Conservation (phyloP, 192 early-diverging fungal genomes). For the Phycomyces blakesleeanus region DNA sequence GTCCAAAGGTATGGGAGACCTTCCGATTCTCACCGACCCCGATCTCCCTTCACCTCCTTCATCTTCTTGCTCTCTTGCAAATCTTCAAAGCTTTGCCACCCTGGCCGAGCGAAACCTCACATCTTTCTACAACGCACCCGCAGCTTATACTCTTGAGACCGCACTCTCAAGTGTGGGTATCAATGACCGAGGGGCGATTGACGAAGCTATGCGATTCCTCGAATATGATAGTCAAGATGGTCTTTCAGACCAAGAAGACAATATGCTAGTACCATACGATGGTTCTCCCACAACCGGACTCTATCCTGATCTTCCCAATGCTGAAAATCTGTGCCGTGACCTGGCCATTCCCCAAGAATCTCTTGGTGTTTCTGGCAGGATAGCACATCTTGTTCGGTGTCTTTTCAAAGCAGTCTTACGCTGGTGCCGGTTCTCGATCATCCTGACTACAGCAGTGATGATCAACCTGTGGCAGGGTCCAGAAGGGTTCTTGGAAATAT, state of each 20-base stretch:
- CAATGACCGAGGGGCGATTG: neutral
- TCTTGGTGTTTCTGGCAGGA: constrained; percentile 1
- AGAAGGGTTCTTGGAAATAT: constrained; percentile 30
- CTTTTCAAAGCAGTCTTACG: constrained; percentile 39
- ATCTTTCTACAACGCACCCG: constrained; percentile 25
- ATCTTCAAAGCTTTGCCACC: constrained; percentile 14
- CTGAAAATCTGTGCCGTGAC: neutral
- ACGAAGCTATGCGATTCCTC: constrained; percentile 10
- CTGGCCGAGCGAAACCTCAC: constrained; percentile 15
- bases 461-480: constrained; percentile 51
- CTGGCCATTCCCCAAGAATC: neutral
- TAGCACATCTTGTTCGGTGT: constrained; percentile 1
- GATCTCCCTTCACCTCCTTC: neutral
- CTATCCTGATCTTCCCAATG: neutral
- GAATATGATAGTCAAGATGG: neutral
- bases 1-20: constrained; percentile 28
- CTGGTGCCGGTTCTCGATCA: constrained; percentile 50
- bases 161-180: constrained; percentile 12
- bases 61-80: neutral
- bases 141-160: constrained; percentile 11
- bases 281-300: neutral
- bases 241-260: too few relatives aligned
- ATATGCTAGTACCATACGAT: neutral
- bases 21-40: neutral
- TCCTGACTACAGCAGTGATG: constrained; percentile 42